phyloP scores from a whole-genome alignment of 768 basidiomycete species.

The Suillus paluster region DNA sequence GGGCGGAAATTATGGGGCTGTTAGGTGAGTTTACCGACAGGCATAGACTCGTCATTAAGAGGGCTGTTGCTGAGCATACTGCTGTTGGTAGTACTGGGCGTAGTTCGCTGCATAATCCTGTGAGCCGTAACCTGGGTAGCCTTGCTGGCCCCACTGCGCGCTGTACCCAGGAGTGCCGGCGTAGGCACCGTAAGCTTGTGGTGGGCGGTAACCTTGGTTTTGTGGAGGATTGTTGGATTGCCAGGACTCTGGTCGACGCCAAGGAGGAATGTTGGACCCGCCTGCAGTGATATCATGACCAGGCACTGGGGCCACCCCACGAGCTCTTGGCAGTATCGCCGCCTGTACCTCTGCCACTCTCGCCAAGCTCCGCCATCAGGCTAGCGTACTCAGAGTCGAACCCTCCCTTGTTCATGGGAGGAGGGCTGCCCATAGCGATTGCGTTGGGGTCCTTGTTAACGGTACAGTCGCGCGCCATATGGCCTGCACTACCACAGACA shows the following conservation, averaged over 20 bases:
- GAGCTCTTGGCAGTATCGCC: conserved; percentile 57
- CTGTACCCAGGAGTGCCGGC: conserved; percentile 47
- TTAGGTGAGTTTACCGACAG: conserved; percentile 4
- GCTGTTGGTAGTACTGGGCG: conserved; percentile 86
- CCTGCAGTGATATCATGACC: conserved; percentile 57
- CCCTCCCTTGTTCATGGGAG: conserved; percentile 66
- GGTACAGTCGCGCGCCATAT: conserved; percentile 98
- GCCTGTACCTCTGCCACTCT: conserved; percentile 62
- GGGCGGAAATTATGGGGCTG: conserved; percentile 4
- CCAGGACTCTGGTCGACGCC: conserved; percentile 92
- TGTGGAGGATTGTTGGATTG: conserved; percentile 57
- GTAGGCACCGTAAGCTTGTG: conserved; percentile 61
- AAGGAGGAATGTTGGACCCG: conserved; percentile 84
- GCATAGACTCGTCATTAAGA: conserved; percentile 3
- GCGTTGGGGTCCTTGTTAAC: conserved; percentile 90
- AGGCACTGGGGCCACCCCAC: conserved; percentile 72
- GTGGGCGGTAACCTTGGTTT: conserved; percentile 68
- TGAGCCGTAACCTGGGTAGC: conserved; percentile 42
- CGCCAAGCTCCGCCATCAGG: conserved; percentile 97
- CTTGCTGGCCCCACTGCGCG: conserved; percentile 43
- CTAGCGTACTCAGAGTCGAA: conserved; percentile 99
- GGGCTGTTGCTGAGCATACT: conserved; percentile 77
- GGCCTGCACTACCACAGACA: conserved; percentile 96
- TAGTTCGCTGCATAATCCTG: conserved; percentile 78
- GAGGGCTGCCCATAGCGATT: conserved; percentile 45